These are phyloP conservation scores for Citrus cavaleriei DNA, from an alignment of 345 rosid species.

Conservation along the genomic window DNA sequence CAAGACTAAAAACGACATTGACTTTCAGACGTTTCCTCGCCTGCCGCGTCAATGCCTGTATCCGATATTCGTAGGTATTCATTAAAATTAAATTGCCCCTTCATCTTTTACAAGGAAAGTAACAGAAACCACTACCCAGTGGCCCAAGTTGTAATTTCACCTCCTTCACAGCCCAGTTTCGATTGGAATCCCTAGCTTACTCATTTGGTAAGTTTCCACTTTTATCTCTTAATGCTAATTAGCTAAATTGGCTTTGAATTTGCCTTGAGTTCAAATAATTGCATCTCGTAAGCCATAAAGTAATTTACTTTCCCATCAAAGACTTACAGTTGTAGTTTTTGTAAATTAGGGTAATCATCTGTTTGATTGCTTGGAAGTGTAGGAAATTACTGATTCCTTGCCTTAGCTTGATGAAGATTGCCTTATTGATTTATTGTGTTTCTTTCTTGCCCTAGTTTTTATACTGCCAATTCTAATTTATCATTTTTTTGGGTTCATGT, in stretches of 20 bases:
- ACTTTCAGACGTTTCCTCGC: too few relatives aligned
- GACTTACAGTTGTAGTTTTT: background rate
- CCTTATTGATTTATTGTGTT: background rate
- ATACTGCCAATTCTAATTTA: background rate
- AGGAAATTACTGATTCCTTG: background rate
- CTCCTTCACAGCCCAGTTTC: background rate
- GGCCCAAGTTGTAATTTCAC: background rate
- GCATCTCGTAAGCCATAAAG: background rate
- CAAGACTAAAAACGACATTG: too few relatives aligned
- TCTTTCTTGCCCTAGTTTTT: background rate
- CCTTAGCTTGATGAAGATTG: background rate
- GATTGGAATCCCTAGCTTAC: background rate
- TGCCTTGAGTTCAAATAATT: background rate
- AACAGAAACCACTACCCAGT: background rate
- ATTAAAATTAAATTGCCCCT: too few relatives aligned
- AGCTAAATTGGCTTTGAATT: background rate
- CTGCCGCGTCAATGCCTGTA: too few relatives aligned
- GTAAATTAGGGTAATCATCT: background rate
- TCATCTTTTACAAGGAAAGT: background rate
- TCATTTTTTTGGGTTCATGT: constrained; percentile 2
- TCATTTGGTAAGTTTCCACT: background rate
- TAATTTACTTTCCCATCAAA: background rate
- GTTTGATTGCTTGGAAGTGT: background rate
- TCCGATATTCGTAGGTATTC: too few relatives aligned
- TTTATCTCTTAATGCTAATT: background rate